These are phyloP conservation scores for Wilcoxina mikolae DNA, from an alignment of 495 filamentous ascomycete species.

Conservation along the genomic window DNA sequence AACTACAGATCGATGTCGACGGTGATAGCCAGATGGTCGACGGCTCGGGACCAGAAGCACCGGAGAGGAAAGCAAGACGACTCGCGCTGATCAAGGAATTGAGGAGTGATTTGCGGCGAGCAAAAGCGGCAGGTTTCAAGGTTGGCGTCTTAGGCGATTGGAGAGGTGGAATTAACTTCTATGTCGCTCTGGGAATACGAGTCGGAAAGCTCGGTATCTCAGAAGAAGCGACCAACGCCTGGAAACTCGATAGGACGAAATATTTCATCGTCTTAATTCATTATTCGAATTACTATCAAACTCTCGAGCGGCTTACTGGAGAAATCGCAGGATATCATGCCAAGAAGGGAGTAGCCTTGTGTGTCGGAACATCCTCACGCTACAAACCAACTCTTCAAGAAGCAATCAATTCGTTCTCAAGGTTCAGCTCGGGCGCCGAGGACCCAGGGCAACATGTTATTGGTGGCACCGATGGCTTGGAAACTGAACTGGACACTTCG, in stretches of 20 bases:
- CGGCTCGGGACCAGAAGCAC: neutral
- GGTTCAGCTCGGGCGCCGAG: constrained; percentile 23
- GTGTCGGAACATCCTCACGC: constrained; percentile 38
- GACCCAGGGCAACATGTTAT: constrained; percentile 8
- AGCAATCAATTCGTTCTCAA: constrained; percentile 39
- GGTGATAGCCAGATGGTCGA: constrained; percentile 17
- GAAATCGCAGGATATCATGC: constrained; percentile 16
- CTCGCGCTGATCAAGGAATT: constrained; percentile 28
- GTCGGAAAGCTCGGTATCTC: constrained; percentile 60
- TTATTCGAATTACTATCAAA: constrained; percentile 44
- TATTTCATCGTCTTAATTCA: constrained; percentile 69
- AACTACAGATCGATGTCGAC: constrained; percentile 12
- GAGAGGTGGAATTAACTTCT: constrained; percentile 33
- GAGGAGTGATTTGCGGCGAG: constrained; percentile 46
- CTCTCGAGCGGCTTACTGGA: constrained; percentile 37
- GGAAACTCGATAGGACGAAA: constrained; percentile 50
- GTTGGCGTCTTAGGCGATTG: constrained; percentile 45
- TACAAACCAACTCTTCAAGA: constrained; percentile 42
- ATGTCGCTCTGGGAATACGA: constrained; percentile 50
- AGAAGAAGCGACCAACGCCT: constrained; percentile 59
- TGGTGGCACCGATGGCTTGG: neutral
- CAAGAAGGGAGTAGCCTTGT: constrained; percentile 29
- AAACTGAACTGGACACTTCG: constrained; percentile 2
- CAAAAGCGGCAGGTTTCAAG: constrained; percentile 55
- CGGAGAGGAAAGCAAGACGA: neutral